A percentile compares a stretch with the other conserved stretches of the same genome.
These are phyloP conservation scores for Capsicum baccatum DNA, from an alignment of 257 asterid genomes.

Conservation along the genomic window DNA sequence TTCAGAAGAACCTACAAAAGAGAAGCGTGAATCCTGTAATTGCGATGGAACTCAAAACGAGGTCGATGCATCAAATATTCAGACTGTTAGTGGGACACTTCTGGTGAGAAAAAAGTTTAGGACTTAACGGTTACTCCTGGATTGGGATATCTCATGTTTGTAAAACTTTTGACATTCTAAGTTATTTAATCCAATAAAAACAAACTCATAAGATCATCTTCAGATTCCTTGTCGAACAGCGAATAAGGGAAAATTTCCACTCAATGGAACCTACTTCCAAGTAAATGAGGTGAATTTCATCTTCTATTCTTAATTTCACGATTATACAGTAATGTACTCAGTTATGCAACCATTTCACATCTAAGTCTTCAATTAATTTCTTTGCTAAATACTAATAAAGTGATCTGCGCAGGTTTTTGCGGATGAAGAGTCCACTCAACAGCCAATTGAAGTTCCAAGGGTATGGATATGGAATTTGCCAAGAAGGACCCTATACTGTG, in stretches of 20 bases:
- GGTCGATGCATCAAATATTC: not conserved
- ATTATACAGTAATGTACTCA: not conserved
- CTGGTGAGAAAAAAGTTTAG: slow-evolving; percentile 36
- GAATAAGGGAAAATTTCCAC: slow-evolving; percentile 42
- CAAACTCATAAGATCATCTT: not conserved
- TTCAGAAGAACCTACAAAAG: slow-evolving; percentile 10
- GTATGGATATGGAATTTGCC: slow-evolving; percentile 33
- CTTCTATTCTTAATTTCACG: not conserved
- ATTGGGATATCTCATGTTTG: slow-evolving; percentile 9
- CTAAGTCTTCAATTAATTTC: not conserved
- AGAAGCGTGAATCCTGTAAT: not conserved
- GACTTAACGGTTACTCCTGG: not conserved
- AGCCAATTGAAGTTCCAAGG: slow-evolving; percentile 40
- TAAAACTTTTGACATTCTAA: not conserved
- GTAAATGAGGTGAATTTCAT: slow-evolving; percentile 41
- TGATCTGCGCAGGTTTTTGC: slow-evolving; percentile 44
- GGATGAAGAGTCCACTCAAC: slow-evolving; percentile 43
- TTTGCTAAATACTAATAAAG: not conserved
- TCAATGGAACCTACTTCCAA: slow-evolving; percentile 46
- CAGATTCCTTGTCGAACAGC: slow-evolving; percentile 43
- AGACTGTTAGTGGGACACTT: slow-evolving; percentile 40
- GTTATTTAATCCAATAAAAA: not conserved
- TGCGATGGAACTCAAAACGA: not conserved
- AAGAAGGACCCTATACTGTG: slow-evolving; percentile 38
- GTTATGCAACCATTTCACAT: slow-evolving; percentile 13